Conservation (phyloP, 495 filamentous ascomycete genomes). For the Neurospora sp. region DNA sequence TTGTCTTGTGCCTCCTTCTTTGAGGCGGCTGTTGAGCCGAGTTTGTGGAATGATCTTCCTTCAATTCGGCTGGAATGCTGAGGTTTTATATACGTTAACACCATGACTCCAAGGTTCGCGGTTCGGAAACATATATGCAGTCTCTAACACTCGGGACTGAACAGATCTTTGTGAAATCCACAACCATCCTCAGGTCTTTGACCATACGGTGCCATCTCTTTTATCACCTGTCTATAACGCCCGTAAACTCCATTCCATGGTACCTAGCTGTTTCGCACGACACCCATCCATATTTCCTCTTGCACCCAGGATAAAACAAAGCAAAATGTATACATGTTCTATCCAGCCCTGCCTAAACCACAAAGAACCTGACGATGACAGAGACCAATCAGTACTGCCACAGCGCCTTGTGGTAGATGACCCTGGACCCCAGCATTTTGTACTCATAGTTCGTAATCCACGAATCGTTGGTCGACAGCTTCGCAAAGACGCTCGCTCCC, state of each 20-base stretch:
- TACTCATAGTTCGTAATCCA: slow-evolving; percentile 88
- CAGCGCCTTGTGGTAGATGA: slow-evolving; percentile 80
- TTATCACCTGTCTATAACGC: background rate
- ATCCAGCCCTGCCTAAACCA: background rate
- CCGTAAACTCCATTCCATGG: background rate
- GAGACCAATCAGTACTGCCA: slow-evolving; percentile 45
- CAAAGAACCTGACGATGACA: background rate
- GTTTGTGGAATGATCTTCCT: background rate
- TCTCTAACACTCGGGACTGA: background rate
- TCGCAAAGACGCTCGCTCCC: slow-evolving; percentile 94
- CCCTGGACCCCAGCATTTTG: slow-evolving; percentile 69
- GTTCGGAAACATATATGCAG: background rate
- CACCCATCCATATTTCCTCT: background rate
- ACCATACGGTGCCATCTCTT: background rate
- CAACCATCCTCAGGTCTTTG: background rate
- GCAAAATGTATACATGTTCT: background rate
- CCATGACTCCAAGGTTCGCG: background rate
- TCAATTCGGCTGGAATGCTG: background rate
- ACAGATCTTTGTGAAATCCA: background rate
- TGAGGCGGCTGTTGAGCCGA: background rate
- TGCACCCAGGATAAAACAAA: background rate
- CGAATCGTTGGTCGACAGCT: slow-evolving; percentile 81
- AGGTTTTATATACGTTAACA: background rate
- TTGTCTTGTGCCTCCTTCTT: background rate
- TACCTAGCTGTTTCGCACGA: background rate